Evolutionary conservation across 257 asterid genomes (phyloP), one percentile per base, ranked within the genome.

Genomic region (Solanum habrochaites): DNA sequence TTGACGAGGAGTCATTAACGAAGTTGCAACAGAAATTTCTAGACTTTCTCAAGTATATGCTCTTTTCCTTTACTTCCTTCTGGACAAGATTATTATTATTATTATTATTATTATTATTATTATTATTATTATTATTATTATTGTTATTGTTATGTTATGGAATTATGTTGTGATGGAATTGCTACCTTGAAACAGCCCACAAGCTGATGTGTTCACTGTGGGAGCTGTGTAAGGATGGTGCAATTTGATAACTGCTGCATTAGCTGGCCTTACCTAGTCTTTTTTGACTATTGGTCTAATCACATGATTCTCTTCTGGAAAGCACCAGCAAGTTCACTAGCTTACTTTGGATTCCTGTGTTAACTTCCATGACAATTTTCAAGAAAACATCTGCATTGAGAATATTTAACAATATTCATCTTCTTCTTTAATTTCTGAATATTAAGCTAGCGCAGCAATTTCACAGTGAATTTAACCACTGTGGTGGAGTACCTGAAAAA

Each of bases 11-110:
- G 90, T 91, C 99, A 21, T 86, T 87, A 90, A 89, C 75, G 78
- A 91, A 91, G 12, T 60, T 97, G 93, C 99, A 96, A 91, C 97
- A 94, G 91, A 97, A 94, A 92, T 89, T 97, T 92, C 85, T 92
- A 13, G 98, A 96, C 72, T 94, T 97, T 91, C 95, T 97, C 90
- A 96, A 91, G 99, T 97, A 93, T 85, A 42, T 85, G 86, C 86
- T 87, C 64, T 86, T 85, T 56, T 80, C 87, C 69, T 86, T 27
- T 70, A 88, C 40, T 73, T 75, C 32, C 62, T 56, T 45, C 85
- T 81, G 35, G 7, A 47, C 43, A 10, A 49, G 69, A 7, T 7
- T 7, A 7, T 39, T 7, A 3, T 43, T 43, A 8, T 43, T 43
- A 43, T 43, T 43, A 43, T 0, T 43, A 11, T 43, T 43, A 43